Evolutionary conservation across 2,329 filamentous ascomycete species (phyloP), one percentile per base, ranked within the genome.

Genomic region (Davidsoniella virescens): DNA sequence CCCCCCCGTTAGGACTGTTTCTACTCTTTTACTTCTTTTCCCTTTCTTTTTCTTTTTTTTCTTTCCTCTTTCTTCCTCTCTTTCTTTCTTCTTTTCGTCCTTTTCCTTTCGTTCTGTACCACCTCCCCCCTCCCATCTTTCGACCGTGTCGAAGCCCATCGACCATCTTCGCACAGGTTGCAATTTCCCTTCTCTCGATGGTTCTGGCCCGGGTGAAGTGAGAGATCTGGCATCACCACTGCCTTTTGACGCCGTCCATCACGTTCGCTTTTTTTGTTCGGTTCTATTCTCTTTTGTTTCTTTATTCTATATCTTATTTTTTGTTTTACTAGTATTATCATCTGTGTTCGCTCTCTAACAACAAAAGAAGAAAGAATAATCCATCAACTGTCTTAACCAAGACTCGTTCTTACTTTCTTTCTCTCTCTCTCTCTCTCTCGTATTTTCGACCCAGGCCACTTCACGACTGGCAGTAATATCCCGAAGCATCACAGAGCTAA

Each of bases 211-310:
- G 38, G 42, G 49, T 51, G 43, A 51, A 45, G 51, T 47, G 47
- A 53, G 39, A 53, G 47, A 53, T 53, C 44, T 47, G 47, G 44
- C 47, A 53, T 53, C 51, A 40, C 49, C 33, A 44, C 45, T 42
- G 41, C 46, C 25, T 14, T 26, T 45, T 25, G 20, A 37, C 46
- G 18, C 33, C 20, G 6, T 33, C 29, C 20, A 42, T 49, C 39
- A 18, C 37, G 16, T 39, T 43, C n/a, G 17, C 41, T 14, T 41
- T 39, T 25, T 16, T 46, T 51, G 38, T 23, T 37, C 37, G 20
- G 37, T 46, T 36, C 25, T 25, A 12, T 43, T 47, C 26, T 25
- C 43, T 10, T 48, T 39, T n/a, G n/a, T 48, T n/a, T 52, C 25
- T 29, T 48, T 44, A n/a, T 25, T 48, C 29, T 44, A 37, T 26